phyloP scores from a whole-genome alignment of 768 basidiomycete species.

The Tylopilus intermedius region DNA sequence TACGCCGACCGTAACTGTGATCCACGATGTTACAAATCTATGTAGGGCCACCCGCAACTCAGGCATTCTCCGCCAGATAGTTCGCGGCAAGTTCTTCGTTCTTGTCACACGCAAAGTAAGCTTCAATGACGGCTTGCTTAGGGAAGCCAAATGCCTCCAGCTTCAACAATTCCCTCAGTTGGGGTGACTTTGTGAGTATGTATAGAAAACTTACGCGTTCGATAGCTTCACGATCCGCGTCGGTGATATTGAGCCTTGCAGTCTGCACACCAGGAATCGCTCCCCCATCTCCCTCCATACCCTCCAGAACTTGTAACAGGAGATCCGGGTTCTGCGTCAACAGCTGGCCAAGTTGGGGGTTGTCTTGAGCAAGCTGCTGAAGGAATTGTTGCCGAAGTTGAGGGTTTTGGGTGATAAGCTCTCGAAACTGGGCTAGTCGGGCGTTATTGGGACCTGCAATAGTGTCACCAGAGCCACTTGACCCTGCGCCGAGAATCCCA shows the following conservation, averaged over 20 bases:
- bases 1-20: too few relatives aligned
- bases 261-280: background rate
- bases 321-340: conserved; percentile 1
- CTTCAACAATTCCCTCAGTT: background rate
- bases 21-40: background rate
- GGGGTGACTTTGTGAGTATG: too few relatives aligned
- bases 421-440: conserved; percentile 1
- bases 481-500: background rate
- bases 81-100: conserved; percentile 6
- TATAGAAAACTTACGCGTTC: background rate
- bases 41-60: background rate
- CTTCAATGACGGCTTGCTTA: conserved; percentile 4
- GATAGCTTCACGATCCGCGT: background rate
- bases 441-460: background rate
- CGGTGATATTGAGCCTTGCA: background rate
- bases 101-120: conserved; percentile 7
- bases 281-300: background rate
- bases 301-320: background rate
- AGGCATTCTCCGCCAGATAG: conserved; percentile 1
- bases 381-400: background rate
- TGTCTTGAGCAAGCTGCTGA: background rate
- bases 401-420: background rate
- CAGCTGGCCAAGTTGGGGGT: background rate
- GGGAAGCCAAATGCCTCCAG: conserved; percentile 5
- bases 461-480: background rate